Conservation (phyloP, 139 green algal genomes). For the Penium margaritaceum region DNA sequence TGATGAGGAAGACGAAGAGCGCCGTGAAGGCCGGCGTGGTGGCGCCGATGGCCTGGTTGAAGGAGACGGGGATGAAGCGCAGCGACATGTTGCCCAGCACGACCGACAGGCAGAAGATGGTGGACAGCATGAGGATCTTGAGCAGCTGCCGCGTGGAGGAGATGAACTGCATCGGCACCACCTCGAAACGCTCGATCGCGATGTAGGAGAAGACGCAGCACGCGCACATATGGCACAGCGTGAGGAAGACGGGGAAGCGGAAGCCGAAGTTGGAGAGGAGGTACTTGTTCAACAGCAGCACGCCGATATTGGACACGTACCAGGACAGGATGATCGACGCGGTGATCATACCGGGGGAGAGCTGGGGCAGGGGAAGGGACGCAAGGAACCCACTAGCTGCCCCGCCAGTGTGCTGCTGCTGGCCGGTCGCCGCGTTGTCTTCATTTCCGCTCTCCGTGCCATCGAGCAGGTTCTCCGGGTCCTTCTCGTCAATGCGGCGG, state of each 20-base stretch:
- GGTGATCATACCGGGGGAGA: constrained; percentile 13
- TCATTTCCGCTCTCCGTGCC: too few relatives aligned
- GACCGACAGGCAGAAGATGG: constrained; percentile 77
- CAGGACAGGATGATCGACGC: constrained; percentile 34
- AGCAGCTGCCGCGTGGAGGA: constrained; percentile 58
- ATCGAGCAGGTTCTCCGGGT: too few relatives aligned
- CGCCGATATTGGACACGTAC: constrained; percentile 84
- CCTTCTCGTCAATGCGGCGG: constrained; percentile 4
- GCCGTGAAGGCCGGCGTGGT: constrained; percentile 90
- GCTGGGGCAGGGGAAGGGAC: too few relatives aligned
- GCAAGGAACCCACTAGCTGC: background rate
- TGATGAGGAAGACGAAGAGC: constrained; percentile 60
- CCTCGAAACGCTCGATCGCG: constrained; percentile 6
- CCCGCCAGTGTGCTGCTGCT: too few relatives aligned
- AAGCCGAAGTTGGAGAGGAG: constrained; percentile 58
- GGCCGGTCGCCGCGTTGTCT: too few relatives aligned
- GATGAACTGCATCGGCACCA: constrained; percentile 47
- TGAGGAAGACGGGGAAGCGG: constrained; percentile 74
- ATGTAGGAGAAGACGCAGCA: constrained; percentile 59
- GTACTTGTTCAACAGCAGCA: constrained; percentile 88
- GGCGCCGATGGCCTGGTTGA: constrained; percentile 82
- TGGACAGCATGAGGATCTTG: constrained; percentile 67
- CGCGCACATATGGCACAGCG: constrained; percentile 81
- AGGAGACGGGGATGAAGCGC: constrained; percentile 74
- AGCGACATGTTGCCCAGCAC: constrained; percentile 81